These are phyloP conservation scores for Zygotorulaspora florentina DNA, from an alignment of 805 yeast species.

Conservation along the genomic window DNA sequence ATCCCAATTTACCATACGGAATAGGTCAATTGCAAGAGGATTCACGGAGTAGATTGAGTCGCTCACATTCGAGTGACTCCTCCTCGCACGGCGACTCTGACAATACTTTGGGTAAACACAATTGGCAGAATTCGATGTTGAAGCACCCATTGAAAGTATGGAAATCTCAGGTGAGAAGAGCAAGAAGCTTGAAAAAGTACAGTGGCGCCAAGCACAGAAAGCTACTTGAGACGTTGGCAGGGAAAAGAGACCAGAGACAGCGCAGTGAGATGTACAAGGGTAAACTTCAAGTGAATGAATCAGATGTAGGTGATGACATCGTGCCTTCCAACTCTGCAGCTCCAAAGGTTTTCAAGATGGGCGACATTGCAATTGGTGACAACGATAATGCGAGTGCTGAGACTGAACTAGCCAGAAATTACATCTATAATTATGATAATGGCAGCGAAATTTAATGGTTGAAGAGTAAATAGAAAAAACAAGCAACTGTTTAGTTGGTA, in stretches of 20 bases:
- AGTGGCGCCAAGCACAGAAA: slow-evolving; percentile 4
- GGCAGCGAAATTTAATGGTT: slow-evolving; percentile 1
- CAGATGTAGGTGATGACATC: not conserved
- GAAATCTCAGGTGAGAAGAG: slow-evolving; percentile 14
- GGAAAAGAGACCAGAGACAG: not conserved
- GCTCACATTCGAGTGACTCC: not conserved
- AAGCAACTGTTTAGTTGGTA: not conserved
- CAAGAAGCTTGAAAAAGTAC: slow-evolving; percentile 7
- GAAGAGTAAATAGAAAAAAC: not conserved
- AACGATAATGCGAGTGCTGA: slow-evolving; percentile 24
- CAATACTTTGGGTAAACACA: not conserved
- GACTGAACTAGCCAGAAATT: slow-evolving; percentile 31
- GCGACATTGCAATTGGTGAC: not conserved
- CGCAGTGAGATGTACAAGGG: not conserved
- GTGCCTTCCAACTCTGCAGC: not conserved
- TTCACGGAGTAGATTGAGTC: slow-evolving; percentile 1
- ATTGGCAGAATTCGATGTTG: slow-evolving; percentile 1
- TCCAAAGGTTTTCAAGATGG: not conserved
- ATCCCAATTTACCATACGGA: slow-evolving; percentile 18
- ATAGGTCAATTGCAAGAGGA: not conserved
- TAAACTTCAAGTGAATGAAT: not conserved
- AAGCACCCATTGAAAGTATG: slow-evolving; percentile 11
- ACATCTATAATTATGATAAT: slow-evolving; percentile 24
- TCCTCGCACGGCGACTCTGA: not conserved
- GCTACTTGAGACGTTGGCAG: slow-evolving; percentile 5